phyloP scores from a whole-genome alignment of 345 rosid species.

The Eucalyptus victrix region DNA sequence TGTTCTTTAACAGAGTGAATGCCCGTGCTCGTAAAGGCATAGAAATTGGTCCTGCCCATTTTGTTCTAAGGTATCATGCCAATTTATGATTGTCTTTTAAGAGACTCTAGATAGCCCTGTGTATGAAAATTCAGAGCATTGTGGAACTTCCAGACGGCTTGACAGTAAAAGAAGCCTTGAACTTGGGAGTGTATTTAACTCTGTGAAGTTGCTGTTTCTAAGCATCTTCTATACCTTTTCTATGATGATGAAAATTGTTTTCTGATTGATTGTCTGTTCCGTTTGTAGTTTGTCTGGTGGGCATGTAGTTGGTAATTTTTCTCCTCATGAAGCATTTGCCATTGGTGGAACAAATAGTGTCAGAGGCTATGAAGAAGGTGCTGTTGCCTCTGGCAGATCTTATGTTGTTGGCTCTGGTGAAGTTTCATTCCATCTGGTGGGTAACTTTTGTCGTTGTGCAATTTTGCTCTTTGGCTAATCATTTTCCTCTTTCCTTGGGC shows the following conservation, averaged over 20 bases:
- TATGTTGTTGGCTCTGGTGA: constrained; percentile 82
- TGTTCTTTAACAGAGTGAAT: constrained; percentile 79
- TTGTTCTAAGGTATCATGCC: constrained; percentile 49
- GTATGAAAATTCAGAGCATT: background rate
- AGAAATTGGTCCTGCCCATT: constrained; percentile 65
- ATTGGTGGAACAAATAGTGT: constrained; percentile 95
- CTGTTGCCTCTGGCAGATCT: constrained; percentile 92
- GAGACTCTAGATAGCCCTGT: background rate
- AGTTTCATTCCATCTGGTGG: constrained; percentile 79
- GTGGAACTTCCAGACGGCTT: background rate
- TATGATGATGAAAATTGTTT: background rate
- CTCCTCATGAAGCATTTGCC: constrained; percentile 90
- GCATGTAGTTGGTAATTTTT: constrained; percentile 78
- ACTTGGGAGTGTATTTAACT: background rate
- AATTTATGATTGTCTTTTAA: background rate
- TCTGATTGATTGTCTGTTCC: background rate
- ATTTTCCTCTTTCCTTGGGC: background rate
- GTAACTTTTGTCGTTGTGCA: background rate
- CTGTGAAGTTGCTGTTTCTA: background rate
- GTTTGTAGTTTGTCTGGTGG: constrained; percentile 69
- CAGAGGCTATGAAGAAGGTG: constrained; percentile 97
- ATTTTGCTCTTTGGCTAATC: background rate
- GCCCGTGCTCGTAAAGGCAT: constrained; percentile 74
- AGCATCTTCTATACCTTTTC: background rate
- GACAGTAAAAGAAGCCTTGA: background rate